Evolutionary conservation across 495 filamentous ascomycete species (phyloP), one percentile per base, ranked within the genome.

Genomic region (Parathielavia appendiculata): DNA sequence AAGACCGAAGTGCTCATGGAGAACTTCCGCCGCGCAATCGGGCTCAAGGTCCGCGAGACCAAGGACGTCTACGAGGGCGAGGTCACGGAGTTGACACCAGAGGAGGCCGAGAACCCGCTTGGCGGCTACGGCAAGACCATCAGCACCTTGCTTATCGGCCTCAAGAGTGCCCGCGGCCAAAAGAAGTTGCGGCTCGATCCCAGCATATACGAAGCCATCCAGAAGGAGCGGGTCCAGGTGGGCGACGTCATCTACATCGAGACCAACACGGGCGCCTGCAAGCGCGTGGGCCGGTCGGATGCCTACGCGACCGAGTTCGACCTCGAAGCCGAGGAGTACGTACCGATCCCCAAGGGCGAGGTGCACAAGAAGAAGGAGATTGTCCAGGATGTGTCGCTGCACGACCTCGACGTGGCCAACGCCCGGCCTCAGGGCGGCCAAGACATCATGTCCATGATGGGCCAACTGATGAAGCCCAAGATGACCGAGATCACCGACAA

Each of bases 321-420:
- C 76, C 84, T 97, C 19, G 93, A 97, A 77, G 93, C 93, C 0
- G 93, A 97, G 69, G 93, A 98, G 71, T 97, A 97, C 71, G 93
- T 97, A 50, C 93, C 93, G 5, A 93, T 98, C 57, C 93, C 93
- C 19, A 97, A 98, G 75, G 93, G 93, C 43, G 93, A 98, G 65
- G 93, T 98, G 40, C 93, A 97, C 76, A 98, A 97, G 81, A 96
- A 97, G 83, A 98, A 98, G 78, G 93, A 98, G 75, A 92, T 97
- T 56, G 93, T 98, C n/a, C 93, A 98, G 70, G 93, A 97, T 68
- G 93, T 98, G 56, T 95, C 92, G 35, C 79, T 98, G 56, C 93
- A 98, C 66, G 93, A 98, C 64, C 76, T 98, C 48, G 93, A 98
- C 69, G 90, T 96, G 62, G 93, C 93, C 62, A 98, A 98, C 65